Conservation (phyloP, 176 grass and related monocot genomes). For the Poa pratensis region DNA sequence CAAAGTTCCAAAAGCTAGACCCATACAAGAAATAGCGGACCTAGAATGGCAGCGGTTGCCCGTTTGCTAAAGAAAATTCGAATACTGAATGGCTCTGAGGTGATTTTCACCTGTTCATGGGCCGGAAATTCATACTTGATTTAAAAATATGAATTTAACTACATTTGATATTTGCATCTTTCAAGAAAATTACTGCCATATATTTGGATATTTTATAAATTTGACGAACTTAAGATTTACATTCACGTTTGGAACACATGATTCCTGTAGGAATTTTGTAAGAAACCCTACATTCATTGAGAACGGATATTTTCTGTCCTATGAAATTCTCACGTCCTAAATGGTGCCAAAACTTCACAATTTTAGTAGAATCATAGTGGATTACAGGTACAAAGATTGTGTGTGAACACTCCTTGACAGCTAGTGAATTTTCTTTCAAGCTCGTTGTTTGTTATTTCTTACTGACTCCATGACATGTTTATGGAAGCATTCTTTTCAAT, state of each 20-base stretch:
- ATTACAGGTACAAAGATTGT: slow-evolving; percentile 22
- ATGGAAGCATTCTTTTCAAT: slow-evolving; percentile 37
- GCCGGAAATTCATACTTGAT: neutral
- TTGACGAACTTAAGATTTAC: neutral
- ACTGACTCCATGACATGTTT: slow-evolving; percentile 5
- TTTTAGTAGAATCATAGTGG: slow-evolving; percentile 10
- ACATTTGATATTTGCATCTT: slow-evolving; percentile 8
- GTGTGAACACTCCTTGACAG: slow-evolving; percentile 1
- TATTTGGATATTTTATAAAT: slow-evolving; percentile 32
- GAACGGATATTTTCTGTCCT: slow-evolving; percentile 15
- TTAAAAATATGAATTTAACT: slow-evolving; percentile 13
- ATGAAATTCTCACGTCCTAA: neutral
- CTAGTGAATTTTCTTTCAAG: slow-evolving; percentile 32
- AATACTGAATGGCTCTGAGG: slow-evolving; percentile 12
- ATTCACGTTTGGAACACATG: neutral
- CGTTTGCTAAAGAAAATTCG: slow-evolving; percentile 31
- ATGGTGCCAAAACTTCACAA: slow-evolving; percentile 23
- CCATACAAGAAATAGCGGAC: slow-evolving; percentile 11
- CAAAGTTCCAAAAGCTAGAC: slow-evolving; percentile 4
- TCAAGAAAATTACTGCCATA: neutral
- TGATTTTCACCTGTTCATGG: slow-evolving; percentile 1
- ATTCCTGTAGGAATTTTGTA: slow-evolving; percentile 8
- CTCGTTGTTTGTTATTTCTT: slow-evolving; percentile 33
- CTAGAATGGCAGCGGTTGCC: neutral
- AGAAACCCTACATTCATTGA: slow-evolving; percentile 13